Evolutionary conservation across 768 basidiomycete species (phyloP).

Genomic region (Amanita thiersii): DNA sequence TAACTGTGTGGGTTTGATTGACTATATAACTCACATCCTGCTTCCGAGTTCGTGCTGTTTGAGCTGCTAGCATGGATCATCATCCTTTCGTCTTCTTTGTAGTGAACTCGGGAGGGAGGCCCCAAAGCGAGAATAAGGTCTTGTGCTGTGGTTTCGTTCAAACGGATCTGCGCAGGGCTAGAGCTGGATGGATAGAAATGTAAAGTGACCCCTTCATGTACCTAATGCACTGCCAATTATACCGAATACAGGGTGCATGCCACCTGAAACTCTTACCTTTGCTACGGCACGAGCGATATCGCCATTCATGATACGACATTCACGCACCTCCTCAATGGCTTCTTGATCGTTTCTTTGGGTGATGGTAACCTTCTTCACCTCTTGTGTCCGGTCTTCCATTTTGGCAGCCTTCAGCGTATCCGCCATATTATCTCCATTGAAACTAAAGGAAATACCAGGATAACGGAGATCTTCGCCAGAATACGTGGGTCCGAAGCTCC

Average conservation of each 20-base stretch:
- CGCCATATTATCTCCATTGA: conserved; percentile 61
- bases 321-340: conserved; percentile 64
- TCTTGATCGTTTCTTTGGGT: conserved; percentile 62
- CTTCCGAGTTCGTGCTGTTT: conserved; percentile 24
- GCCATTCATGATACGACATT: conserved; percentile 61
- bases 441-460: conserved; percentile 79
- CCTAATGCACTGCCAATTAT: conserved; percentile 28
- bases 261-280: conserved; percentile 56
- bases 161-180: conserved; percentile 44
- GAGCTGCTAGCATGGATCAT: conserved; percentile 59
- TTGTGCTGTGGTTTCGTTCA: conserved; percentile 77
- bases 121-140: conserved; percentile 77
- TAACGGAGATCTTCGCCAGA: conserved; percentile 68
- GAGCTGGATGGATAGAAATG: conserved; percentile 54
- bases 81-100: conserved; percentile 89
- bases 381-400: conserved; percentile 59
- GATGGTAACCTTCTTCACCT: conserved; percentile 70
- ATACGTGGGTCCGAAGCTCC: conserved; percentile 80
- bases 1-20: not conserved
- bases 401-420: conserved; percentile 47
- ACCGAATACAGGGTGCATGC: not conserved
- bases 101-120: conserved; percentile 65
- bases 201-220: conserved; percentile 65
- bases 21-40: conserved; percentile 41
- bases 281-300: conserved; percentile 61